Evolutionary conservation across 1,284 basidiomycete genomes (phyloP), one percentile per base, ranked within the genome.

Genomic region (Microbotryum silenes-acaulis): DNA sequence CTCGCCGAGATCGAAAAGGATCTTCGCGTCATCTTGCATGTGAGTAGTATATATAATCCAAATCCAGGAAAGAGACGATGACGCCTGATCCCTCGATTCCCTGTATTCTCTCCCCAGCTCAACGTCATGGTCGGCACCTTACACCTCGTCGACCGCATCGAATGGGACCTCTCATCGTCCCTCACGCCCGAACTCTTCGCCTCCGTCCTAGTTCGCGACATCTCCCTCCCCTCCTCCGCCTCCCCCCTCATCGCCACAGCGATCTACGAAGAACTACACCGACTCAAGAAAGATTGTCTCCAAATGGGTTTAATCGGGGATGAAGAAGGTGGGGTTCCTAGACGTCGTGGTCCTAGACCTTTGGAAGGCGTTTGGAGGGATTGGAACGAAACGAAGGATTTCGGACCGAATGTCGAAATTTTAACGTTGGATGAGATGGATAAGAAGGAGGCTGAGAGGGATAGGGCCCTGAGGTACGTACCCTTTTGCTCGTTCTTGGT

Each of bases 71-170:
- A 1, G 31, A 31, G 8, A 31, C 31, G 31, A 31, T 31, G 31
- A 10, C 31, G 31, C 9, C 31, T 31, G 31, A 31, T 31, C 2
- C 1, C 8, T 31, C 29, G 9, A 29, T 4, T 29, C 5, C 29
- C 31, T 29, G 23, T 52, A 56, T 63, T 21, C 47, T 51, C 27
- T 47, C 51, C 46, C 21, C 76, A 96, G 90, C 90, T 98, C 74
- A 93, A 98, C 76, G 90, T 98, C n/a, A 94, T 97, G 76, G 89
- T 98, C 73, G 87, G 87, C 52, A 89, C 87, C 21, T 82, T 91
- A 74, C 89, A 94, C 75, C 81, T 98, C 1, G 81, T 88, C 61
- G 94, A 98, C 77, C 89, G 93, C 68, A 89, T 98, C 71, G 96
- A 98, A 77, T 98, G 96, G 96, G 94, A 98, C 76, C 81, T 98